Conservation (phyloP, 495 filamentous ascomycete genomes). For the Talaromyces liani region DNA sequence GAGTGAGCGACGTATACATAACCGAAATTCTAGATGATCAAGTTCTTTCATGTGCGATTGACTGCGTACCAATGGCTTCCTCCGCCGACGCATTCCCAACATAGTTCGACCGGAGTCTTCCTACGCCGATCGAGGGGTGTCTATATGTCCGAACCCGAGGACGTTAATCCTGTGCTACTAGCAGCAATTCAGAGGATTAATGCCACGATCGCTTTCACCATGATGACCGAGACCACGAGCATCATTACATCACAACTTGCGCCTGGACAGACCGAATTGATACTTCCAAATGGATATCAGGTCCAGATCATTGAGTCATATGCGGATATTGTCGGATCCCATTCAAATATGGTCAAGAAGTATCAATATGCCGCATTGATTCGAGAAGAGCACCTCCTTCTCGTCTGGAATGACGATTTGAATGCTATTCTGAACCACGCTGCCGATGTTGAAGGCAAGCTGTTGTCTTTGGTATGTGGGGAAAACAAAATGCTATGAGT, state of each 20-base stretch:
- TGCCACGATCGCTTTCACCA: slow-evolving; percentile 28
- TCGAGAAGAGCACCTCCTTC: slow-evolving; percentile 25
- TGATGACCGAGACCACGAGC: slow-evolving; percentile 26
- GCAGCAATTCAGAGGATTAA: slow-evolving; percentile 17
- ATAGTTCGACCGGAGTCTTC: slow-evolving; percentile 8
- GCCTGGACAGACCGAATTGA: slow-evolving; percentile 26
- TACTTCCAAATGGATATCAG: slow-evolving; percentile 20
- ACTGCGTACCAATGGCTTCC: slow-evolving; percentile 25
- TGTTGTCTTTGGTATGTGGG: slow-evolving; percentile 17
- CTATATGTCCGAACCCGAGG: slow-evolving; percentile 9
- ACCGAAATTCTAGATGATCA: slow-evolving; percentile 10
- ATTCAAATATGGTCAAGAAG: slow-evolving; percentile 15
- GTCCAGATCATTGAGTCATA: slow-evolving; percentile 27
- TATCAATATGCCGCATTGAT: slow-evolving; percentile 22
- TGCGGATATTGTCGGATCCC: slow-evolving; percentile 14
- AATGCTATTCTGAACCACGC: slow-evolving; percentile 27
- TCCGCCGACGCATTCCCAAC: not conserved
- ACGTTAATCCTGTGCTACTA: slow-evolving; percentile 13
- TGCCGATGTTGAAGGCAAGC: slow-evolving; percentile 24
- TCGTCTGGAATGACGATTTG: slow-evolving; percentile 31
- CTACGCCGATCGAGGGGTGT: slow-evolving; percentile 10
- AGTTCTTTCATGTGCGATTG: slow-evolving; percentile 10
- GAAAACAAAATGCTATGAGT: not conserved
- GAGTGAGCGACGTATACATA: not conserved
- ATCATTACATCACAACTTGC: slow-evolving; percentile 22